Conservation (phyloP, 2,329 filamentous ascomycete species). For the Xylaria sp. region DNA sequence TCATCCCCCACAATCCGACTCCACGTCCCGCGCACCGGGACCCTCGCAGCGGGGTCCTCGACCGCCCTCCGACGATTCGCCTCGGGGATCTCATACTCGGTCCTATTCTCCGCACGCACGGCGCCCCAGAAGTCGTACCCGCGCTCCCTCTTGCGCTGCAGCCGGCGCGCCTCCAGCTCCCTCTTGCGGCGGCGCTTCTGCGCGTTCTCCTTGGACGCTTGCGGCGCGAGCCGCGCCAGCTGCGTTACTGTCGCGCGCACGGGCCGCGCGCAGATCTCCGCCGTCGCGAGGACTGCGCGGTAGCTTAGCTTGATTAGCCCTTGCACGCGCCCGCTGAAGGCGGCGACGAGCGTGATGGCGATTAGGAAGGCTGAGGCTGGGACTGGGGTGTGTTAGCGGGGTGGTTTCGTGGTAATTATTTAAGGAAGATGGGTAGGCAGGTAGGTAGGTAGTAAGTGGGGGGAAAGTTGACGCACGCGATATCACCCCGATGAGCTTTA, state of each 20-base stretch:
- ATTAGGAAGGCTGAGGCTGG: conserved; percentile 58
- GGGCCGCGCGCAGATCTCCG: conserved; percentile 33
- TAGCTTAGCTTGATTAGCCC: conserved; percentile 37
- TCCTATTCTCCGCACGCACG: conserved; percentile 40
- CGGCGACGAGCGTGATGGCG: conserved; percentile 55
- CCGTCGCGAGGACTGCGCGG: conserved; percentile 13
- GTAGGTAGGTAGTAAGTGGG: conserved; percentile 25
- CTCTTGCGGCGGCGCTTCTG: conserved; percentile 30
- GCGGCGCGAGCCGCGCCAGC: conserved; percentile 38
- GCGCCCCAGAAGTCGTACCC: conserved; percentile 50
- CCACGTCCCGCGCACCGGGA: conserved; percentile 34
- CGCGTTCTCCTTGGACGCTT: conserved; percentile 31
- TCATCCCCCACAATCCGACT: conserved; percentile 19
- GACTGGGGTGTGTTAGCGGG: conserved; percentile 31
- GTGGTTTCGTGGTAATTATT: no score
- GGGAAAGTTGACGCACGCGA: conserved; percentile 42
- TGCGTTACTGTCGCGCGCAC: conserved; percentile 5
- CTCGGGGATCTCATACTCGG: conserved; percentile 46
- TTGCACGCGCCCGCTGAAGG: conserved; percentile 58
- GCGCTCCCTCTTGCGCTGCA: conserved; percentile 38
- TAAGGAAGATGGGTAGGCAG: not conserved
- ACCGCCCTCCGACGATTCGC: conserved; percentile 41
- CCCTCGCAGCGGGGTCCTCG: no score
- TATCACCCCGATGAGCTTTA: conserved; percentile 54
- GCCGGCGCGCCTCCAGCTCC: conserved; percentile 32